Conservation (phyloP, 169 alveolate genomes). For the Babesia bigemina region DNA sequence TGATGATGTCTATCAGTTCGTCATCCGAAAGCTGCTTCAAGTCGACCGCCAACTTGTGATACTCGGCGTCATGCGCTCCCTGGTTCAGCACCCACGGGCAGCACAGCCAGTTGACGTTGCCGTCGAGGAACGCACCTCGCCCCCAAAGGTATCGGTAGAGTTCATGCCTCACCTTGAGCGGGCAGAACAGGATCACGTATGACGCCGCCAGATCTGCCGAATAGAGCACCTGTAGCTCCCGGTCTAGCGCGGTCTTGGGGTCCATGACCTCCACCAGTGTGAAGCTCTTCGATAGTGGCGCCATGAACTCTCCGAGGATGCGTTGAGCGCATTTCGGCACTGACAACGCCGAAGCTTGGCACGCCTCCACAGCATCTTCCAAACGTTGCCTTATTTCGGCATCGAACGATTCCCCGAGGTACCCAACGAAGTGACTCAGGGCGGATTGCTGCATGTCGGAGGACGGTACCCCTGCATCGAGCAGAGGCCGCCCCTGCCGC, state of each 20-base stretch:
- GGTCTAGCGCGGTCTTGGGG: slow-evolving; percentile 26
- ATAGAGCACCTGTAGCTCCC: slow-evolving; percentile 52
- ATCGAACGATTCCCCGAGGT: slow-evolving; percentile 34
- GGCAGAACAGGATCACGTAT: slow-evolving; percentile 41
- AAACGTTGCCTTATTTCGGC: slow-evolving; percentile 14
- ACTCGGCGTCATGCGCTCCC: slow-evolving; percentile 43
- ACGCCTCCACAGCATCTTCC: slow-evolving; percentile 20
- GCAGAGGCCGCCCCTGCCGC: slow-evolving; percentile 53
- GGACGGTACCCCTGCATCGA: slow-evolving; percentile 51
- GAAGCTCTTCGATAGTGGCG: slow-evolving; percentile 24
- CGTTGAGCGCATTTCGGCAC: slow-evolving; percentile 36
- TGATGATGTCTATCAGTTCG: slow-evolving; percentile 51
- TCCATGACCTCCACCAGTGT: slow-evolving; percentile 31
- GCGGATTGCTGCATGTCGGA: slow-evolving; percentile 50
- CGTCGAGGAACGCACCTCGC: slow-evolving; percentile 50
- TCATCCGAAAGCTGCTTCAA: slow-evolving; percentile 30
- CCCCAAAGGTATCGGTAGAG: slow-evolving; percentile 58
- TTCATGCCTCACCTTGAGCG: slow-evolving; percentile 34
- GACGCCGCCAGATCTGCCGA: slow-evolving; percentile 67
- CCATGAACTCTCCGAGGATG: slow-evolving; percentile 44
- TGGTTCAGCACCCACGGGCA: slow-evolving; percentile 64
- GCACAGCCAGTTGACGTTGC: slow-evolving; percentile 57
- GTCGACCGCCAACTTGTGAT: slow-evolving; percentile 31
- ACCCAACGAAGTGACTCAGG: slow-evolving; percentile 49
- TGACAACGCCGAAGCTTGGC: not conserved